A percentile compares a stretch with the other conserved stretches of the same genome.
These are phyloP conservation scores for Hibiscus syriacus DNA, from an alignment of 345 rosid species.

Conservation along the genomic window DNA sequence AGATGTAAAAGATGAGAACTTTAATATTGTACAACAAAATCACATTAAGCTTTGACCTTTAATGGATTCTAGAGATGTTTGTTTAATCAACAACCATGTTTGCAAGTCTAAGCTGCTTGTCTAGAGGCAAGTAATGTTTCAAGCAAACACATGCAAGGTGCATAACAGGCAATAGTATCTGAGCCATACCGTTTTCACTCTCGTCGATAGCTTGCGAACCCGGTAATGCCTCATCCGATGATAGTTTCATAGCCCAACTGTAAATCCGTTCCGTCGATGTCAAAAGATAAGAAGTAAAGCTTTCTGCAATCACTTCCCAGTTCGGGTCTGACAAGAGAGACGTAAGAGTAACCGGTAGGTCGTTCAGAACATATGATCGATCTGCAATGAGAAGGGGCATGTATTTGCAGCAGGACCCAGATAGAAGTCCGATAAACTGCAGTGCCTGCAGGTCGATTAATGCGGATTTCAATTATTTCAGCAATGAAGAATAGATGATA, in stretches of 20 bases:
- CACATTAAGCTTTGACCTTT: neutral
- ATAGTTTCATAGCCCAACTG: conserved; percentile 26
- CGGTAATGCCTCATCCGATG: neutral
- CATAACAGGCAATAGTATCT: neutral
- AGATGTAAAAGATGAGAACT: no score
- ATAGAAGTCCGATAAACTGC: conserved; percentile 58
- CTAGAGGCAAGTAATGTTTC: conserved; percentile 28
- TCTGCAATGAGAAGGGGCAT: conserved; percentile 79
- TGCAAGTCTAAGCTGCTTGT: conserved; percentile 66
- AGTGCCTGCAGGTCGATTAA: conserved; percentile 44
- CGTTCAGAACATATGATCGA: conserved; percentile 38
- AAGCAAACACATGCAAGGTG: neutral
- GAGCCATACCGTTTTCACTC: conserved; percentile 32
- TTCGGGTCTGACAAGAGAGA: conserved; percentile 51
- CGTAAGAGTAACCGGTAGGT: conserved; percentile 64
- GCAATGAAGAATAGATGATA: neutral
- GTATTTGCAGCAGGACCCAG: conserved; percentile 77
- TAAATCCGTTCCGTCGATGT: conserved; percentile 57
- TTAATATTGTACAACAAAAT: neutral
- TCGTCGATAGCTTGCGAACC: conserved; percentile 29
- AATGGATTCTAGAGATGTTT: neutral
- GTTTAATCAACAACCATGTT: conserved; percentile 24
- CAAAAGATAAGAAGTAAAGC: conserved; percentile 43
- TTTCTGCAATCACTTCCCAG: conserved; percentile 53
- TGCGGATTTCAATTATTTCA: neutral